phyloP scores from a whole-genome alignment of 2,329 filamentous ascomycete species.

The Camptophora hylomeconis region DNA sequence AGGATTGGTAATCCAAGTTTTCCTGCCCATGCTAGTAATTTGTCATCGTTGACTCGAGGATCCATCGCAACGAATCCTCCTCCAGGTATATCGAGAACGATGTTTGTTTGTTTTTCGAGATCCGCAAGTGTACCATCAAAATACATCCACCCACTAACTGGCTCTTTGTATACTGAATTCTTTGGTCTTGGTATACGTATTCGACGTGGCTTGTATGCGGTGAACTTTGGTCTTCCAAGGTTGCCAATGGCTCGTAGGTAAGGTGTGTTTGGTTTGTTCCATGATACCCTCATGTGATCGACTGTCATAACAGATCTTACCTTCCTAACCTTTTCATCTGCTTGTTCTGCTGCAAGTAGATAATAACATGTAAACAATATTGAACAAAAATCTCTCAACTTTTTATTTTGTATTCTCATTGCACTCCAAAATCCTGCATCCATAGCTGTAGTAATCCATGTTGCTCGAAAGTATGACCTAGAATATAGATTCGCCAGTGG shows the following conservation, averaged over 20 bases:
- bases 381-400: conserved; percentile 69
- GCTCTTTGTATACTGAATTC: conserved; percentile 69
- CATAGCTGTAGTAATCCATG: conserved; percentile 87
- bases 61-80: conserved; percentile 96
- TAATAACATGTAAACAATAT: conserved; percentile 83
- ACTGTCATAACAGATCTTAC: conserved; percentile 76
- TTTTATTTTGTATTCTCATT: conserved; percentile 75
- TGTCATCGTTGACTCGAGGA: conserved; percentile 87
- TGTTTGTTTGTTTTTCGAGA: conserved; percentile 58
- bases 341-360: conserved; percentile 79
- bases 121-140: conserved; percentile 78
- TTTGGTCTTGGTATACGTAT: conserved; percentile 72
- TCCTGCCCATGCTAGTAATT: conserved; percentile 81
- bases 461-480: conserved; percentile 83
- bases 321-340: conserved; percentile 91
- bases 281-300: conserved; percentile 80
- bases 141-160: conserved; percentile 80
- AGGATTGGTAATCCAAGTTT: conserved; percentile 79
- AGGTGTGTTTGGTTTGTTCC: conserved; percentile 88
- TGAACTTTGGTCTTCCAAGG: conserved; percentile 65
- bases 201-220: conserved; percentile 65
- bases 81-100: conserved; percentile 82
- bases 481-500: conserved; percentile 91
- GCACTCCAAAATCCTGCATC: conserved; percentile 98
- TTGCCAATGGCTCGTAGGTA: conserved; percentile 63